These are phyloP conservation scores for Tylopilus rubrobrunneus DNA, from an alignment of 768 basidiomycete species.

Conservation along the genomic window DNA sequence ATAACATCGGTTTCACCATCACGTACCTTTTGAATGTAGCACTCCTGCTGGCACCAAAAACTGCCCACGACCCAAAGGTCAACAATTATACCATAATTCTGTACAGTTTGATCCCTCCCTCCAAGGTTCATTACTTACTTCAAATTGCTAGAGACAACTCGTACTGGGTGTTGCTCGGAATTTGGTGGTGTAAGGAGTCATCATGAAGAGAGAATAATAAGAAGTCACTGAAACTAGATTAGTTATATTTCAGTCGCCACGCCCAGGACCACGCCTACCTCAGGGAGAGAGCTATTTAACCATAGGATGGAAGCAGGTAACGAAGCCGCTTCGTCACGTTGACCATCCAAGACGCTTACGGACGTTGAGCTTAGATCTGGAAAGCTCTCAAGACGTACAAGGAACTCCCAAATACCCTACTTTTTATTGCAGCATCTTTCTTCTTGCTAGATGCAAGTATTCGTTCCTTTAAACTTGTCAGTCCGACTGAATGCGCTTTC, in stretches of 20 bases:
- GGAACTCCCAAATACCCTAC: slow-evolving; percentile 75
- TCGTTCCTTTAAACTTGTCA: background rate
- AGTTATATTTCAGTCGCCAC: slow-evolving; percentile 83
- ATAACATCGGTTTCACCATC: slow-evolving; percentile 69
- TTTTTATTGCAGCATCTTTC: slow-evolving; percentile 74
- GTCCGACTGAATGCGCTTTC: background rate
- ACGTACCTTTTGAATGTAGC: slow-evolving; percentile 65
- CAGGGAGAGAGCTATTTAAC: slow-evolving; percentile 74
- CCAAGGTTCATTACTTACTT: too few relatives aligned
- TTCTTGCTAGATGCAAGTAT: slow-evolving; percentile 66
- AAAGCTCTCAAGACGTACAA: slow-evolving; percentile 69
- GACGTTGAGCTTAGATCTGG: slow-evolving; percentile 59
- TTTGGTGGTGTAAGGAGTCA: slow-evolving; percentile 78
- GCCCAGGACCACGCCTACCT: slow-evolving; percentile 76
- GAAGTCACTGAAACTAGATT: background rate
- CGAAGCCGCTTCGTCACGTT: background rate
- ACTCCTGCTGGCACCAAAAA: slow-evolving; percentile 53
- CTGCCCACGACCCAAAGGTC: slow-evolving; percentile 49
- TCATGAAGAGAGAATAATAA: background rate
- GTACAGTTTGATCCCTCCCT: slow-evolving; percentile 34
- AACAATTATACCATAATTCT: slow-evolving; percentile 73
- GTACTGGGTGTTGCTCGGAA: slow-evolving; percentile 75
- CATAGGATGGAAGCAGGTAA: slow-evolving; percentile 82
- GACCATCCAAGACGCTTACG: background rate
- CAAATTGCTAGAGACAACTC: slow-evolving; percentile 49